Conservation (phyloP, 495 filamentous ascomycete genomes). For the Penicillium robsamsonii region DNA sequence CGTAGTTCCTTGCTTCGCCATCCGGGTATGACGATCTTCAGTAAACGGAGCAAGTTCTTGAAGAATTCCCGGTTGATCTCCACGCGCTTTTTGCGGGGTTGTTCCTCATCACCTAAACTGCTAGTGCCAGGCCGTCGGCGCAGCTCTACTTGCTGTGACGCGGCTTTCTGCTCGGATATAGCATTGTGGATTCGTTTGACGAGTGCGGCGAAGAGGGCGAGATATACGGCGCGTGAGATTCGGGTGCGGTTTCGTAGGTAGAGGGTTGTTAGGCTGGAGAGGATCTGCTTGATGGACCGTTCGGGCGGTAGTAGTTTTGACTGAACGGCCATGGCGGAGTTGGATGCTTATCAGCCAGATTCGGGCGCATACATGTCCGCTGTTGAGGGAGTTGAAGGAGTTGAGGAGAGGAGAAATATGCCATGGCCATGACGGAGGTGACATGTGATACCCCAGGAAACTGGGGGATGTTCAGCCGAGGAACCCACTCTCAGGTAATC, state of each 20-base stretch:
- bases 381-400: background rate
- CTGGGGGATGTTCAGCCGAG: constrained; percentile 33
- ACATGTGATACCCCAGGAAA: constrained; percentile 34
- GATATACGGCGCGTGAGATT: constrained; percentile 87
- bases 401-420: constrained; percentile 8
- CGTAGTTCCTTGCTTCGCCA: constrained; percentile 85
- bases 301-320: constrained; percentile 74
- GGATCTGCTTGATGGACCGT: constrained; percentile 67
- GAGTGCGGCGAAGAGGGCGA: constrained; percentile 86
- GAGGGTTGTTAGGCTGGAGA: constrained; percentile 67
- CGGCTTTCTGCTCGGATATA: constrained; percentile 88
- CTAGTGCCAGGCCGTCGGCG: constrained; percentile 56
- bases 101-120: constrained; percentile 44
- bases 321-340: constrained; percentile 65
- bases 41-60: constrained; percentile 70
- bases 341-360: constrained; percentile 30
- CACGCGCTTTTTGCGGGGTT: constrained; percentile 70
- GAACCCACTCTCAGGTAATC: constrained; percentile 8
- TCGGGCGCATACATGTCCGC: constrained; percentile 34
- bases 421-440: constrained; percentile 16
- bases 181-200: constrained; percentile 88
- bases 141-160: constrained; percentile 69
- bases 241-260: constrained; percentile 85
- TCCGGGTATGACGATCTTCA: constrained; percentile 86
- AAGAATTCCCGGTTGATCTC: constrained; percentile 97